phyloP scores from a whole-genome alignment of 2,329 filamentous ascomycete genomes.

The Stagonosporopsis cucurbitacearum region DNA sequence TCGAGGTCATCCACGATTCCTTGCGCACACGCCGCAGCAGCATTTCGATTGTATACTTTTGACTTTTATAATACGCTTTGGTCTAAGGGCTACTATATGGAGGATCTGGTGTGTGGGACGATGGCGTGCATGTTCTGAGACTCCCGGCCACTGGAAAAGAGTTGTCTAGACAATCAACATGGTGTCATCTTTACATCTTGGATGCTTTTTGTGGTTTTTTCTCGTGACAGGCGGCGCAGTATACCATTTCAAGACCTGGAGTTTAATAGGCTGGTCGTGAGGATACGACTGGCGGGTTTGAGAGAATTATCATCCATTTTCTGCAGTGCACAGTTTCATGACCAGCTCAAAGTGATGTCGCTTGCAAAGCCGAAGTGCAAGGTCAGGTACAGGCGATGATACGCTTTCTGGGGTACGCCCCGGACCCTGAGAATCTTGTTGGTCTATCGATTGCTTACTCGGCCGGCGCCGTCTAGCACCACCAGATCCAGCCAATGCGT shows the following conservation, averaged over 20 bases:
- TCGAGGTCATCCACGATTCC: conserved; percentile 33
- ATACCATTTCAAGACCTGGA: conserved; percentile 8
- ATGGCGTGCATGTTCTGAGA: conserved; percentile 45
- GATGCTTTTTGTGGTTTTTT: conserved; percentile 7
- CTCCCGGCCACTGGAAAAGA: conserved; percentile 31
- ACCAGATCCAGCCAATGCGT: conserved; percentile 10
- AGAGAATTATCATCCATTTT: background rate
- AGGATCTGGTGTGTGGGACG: conserved; percentile 47
- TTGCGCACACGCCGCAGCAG: conserved; percentile 34
- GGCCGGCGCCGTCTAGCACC: background rate
- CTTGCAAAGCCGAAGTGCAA: background rate
- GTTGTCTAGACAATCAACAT: conserved; percentile 43
- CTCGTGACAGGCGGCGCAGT: conserved; percentile 1
- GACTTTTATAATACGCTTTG: conserved; percentile 44
- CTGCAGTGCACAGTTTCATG: background rate
- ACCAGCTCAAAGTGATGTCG: background rate
- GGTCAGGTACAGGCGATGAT: conserved; percentile 5
- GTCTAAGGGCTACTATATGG: conserved; percentile 39
- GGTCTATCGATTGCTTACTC: conserved; percentile 5
- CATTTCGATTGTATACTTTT: conserved; percentile 47
- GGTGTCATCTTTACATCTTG: conserved; percentile 34
- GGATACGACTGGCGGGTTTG: conserved; percentile 3
- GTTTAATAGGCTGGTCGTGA: conserved; percentile 12
- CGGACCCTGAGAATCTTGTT: conserved; percentile 7
- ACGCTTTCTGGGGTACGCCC: conserved; percentile 6